Evolutionary conservation across 2,329 filamentous ascomycete species (phyloP).

Genomic region (Dryadomyces quercus-mongolicae): DNA sequence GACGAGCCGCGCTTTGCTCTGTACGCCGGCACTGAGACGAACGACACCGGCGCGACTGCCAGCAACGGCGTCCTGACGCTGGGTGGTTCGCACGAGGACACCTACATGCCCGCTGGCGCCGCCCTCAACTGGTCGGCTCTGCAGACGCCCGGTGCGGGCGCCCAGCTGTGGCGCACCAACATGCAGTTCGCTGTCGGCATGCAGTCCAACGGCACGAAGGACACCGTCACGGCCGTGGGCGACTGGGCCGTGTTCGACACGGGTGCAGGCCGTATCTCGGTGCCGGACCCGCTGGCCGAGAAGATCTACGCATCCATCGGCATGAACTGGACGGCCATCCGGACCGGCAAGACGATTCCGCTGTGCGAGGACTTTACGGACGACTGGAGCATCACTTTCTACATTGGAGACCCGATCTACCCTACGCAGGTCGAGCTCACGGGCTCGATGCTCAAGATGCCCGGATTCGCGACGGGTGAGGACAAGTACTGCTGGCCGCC

Average conservation of each 20-base stretch:
- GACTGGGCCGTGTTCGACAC: constrained; percentile 4
- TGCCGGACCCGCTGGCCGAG: constrained; percentile 16
- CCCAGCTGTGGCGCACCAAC: constrained; percentile 20
- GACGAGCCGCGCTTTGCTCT: constrained; percentile 19
- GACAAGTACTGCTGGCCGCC: constrained; percentile 24
- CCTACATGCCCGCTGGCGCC: constrained; percentile 17
- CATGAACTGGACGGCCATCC: constrained; percentile 15
- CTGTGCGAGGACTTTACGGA: constrained; percentile 24
- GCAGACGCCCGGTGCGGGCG: constrained; percentile 2
- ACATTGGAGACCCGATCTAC: constrained; percentile 13
- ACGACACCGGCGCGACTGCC: constrained; percentile 18
- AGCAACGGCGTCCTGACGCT: constrained; percentile 2
- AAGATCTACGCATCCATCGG: constrained; percentile 16
- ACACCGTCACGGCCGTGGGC: constrained; percentile 20
- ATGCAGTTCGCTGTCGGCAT: constrained; percentile 12
- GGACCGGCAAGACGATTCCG: constrained; percentile 16
- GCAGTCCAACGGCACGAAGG: constrained; percentile 16
- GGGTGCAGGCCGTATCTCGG: background rate
- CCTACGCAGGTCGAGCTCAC: constrained; percentile 16
- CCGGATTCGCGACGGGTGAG: constrained; percentile 20
- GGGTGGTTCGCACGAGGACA: constrained; percentile 18
- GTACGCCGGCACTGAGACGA: background rate
- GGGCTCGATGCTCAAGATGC: constrained; percentile 19
- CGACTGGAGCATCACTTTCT: constrained; percentile 21
- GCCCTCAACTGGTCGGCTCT: constrained; percentile 3